Percentiles rank a stretch among this genome's conserved stretches.
Conservation (phyloP, 257 asterid genomes). For the Scutellaria minor region DNA sequence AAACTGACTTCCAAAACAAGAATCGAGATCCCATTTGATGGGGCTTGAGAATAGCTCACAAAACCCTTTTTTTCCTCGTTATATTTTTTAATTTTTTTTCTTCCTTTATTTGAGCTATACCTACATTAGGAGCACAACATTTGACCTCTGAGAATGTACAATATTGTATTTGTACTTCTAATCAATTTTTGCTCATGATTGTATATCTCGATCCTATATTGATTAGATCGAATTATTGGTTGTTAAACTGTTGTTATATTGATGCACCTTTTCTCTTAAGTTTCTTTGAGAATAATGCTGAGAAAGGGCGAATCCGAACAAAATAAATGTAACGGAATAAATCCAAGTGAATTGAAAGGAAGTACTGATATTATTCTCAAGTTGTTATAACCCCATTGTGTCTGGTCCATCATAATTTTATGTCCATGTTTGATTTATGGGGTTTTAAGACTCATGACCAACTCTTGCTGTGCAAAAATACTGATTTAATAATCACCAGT, state of each 20-base stretch:
- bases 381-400: too few relatives aligned
- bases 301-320: too few relatives aligned
- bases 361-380: too few relatives aligned
- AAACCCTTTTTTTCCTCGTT: neutral
- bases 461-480: too few relatives aligned
- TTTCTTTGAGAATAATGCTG: neutral
- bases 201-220: neutral
- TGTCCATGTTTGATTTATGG: too few relatives aligned
- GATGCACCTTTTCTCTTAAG: too few relatives aligned
- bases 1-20: conserved; percentile 11
- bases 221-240: neutral
- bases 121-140: conserved; percentile 2
- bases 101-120: neutral
- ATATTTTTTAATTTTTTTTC: neutral
- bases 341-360: too few relatives aligned
- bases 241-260: neutral
- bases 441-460: too few relatives aligned
- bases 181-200: conserved; percentile 18
- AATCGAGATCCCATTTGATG: conserved; percentile 18
- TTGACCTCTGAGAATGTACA: conserved; percentile 8
- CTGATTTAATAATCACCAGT: too few relatives aligned
- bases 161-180: conserved; percentile 3
- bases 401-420: too few relatives aligned
- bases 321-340: too few relatives aligned
- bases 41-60: conserved; percentile 5